Percentiles rank a stretch among this genome's conserved stretches.
These are phyloP conservation scores for Saturnispora besseyi DNA, from an alignment of 805 yeast genomes.

Conservation along the genomic window DNA sequence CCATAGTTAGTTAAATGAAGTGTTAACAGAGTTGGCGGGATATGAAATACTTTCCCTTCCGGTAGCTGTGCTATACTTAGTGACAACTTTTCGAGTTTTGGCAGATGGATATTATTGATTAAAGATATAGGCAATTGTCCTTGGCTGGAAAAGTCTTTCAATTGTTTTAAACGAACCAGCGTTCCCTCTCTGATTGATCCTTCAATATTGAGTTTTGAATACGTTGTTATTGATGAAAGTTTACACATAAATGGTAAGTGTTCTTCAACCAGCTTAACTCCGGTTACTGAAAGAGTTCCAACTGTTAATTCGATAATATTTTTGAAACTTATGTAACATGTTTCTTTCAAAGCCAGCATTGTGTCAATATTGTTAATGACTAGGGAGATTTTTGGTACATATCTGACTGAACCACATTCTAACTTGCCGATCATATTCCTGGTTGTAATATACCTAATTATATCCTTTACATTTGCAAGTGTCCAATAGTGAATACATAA, in stretches of 20 bases:
- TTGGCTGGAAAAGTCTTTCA: not conserved
- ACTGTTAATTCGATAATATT: not conserved
- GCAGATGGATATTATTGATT: not conserved
- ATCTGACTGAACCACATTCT: not conserved
- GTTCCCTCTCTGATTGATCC: not conserved
- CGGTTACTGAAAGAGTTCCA: not conserved
- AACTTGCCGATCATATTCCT: not conserved
- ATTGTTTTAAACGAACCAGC: not conserved
- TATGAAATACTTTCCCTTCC: not conserved
- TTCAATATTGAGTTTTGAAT: not conserved
- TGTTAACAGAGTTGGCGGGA: not conserved
- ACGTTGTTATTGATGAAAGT: not conserved
- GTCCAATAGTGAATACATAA: not conserved
- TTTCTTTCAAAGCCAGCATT: not conserved
- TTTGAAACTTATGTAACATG: not conserved
- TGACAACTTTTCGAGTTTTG: not conserved
- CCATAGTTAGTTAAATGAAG: slow-evolving; percentile 2
- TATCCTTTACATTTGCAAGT: not conserved
- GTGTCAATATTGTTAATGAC: slow-evolving; percentile 1
- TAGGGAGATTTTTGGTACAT: not conserved
- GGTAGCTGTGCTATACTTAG: not conserved
- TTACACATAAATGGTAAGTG: slow-evolving; percentile 1
- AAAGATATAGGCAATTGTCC: not conserved
- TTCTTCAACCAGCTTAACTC: not conserved
- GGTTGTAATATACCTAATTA: not conserved